Base-by-base conservation (phyloP, 257 asterid genomes). In the Ocimum tenuiflorum region DNA sequence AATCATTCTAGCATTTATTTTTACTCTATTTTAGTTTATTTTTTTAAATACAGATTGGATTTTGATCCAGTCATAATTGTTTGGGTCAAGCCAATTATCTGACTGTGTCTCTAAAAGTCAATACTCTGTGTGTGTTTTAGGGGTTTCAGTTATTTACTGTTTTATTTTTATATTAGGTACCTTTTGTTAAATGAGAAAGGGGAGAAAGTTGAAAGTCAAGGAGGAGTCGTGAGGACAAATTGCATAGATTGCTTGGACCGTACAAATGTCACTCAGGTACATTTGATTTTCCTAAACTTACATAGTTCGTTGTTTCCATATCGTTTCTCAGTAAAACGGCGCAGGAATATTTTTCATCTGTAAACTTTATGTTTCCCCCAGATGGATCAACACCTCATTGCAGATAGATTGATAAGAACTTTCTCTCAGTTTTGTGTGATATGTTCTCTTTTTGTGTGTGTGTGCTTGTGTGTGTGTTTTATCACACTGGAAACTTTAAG, bases 181-280 rank as follows among this genome's bases (percentile, higher is more conserved):
- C 87, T 94, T 67, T 79, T 94, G 79, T 75, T 88, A 73, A 88
- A 88, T 77, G 97, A 88, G 73, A 91, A 88, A 70, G 95, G 95
- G 53, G 95, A 90, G 72, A 94, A 90, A 69, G 85, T 86, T 69
- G 97, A 91, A 78, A 77, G 67, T 42, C 99, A 94, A 79, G 76
- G 79, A 60, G 99, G 99, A 73, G 83, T 82, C 60, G 88, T 91
- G 72, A 82, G 99, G 85, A 85, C 96, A 74, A 94, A 94, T 82
- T 94, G 99, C 84, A 85, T 94, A 69, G 99, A 90, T 73, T 94
- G 97, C 80, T 80, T 94, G 80, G 99, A 94, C 82, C 90, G 97
- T 36, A 90, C 99, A 63, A 94, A 94, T 90, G 99, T 94, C 67
- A 90, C 99, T 71, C 99, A 94, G 97, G 99, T 91, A 69, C 23